A percentile compares a stretch with the other conserved stretches of the same genome.
These are phyloP conservation scores for Geoglossum glabrum DNA, from an alignment of 495 filamentous ascomycete species.

Conservation along the genomic window DNA sequence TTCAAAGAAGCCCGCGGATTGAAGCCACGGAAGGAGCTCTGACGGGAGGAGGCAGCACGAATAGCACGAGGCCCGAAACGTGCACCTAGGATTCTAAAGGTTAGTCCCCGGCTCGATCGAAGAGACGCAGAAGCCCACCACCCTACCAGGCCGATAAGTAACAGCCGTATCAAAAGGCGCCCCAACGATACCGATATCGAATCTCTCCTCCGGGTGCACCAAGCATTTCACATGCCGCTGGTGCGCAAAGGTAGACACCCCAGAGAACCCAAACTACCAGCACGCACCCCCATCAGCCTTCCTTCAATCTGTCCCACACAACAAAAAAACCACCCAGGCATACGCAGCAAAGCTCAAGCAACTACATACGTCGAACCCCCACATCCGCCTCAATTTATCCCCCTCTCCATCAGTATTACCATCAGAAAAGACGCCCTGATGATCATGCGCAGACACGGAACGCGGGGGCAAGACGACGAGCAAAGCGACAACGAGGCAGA, in stretches of 20 bases:
- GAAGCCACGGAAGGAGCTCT: neutral
- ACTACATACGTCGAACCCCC: too few relatives aligned
- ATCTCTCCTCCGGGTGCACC: slow-evolving; percentile 7
- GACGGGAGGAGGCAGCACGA: slow-evolving; percentile 25
- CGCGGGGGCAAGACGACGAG: too few relatives aligned
- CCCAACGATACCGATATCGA: slow-evolving; percentile 20
- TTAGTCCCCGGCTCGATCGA: too few relatives aligned
- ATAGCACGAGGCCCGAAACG: slow-evolving; percentile 30
- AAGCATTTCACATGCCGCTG: slow-evolving; percentile 27
- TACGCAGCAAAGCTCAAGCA: neutral
- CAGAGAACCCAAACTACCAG: slow-evolving; percentile 17
- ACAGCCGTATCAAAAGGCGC: slow-evolving; percentile 31
- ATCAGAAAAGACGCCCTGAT: too few relatives aligned
- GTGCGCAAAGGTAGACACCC: slow-evolving; percentile 30
- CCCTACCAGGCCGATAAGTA: slow-evolving; percentile 9
- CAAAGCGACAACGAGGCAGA: too few relatives aligned
- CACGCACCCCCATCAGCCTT: too few relatives aligned
- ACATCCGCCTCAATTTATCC: too few relatives aligned
- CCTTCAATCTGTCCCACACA: neutral
- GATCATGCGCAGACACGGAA: too few relatives aligned
- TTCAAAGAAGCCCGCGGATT: slow-evolving; percentile 18
- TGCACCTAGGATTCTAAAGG: slow-evolving; percentile 17
- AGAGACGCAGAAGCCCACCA: too few relatives aligned
- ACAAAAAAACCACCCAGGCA: neutral
- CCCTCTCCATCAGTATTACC: too few relatives aligned